phyloP scores from a whole-genome alignment of 345 rosid genomes.

The Anacardium occidentale region DNA sequence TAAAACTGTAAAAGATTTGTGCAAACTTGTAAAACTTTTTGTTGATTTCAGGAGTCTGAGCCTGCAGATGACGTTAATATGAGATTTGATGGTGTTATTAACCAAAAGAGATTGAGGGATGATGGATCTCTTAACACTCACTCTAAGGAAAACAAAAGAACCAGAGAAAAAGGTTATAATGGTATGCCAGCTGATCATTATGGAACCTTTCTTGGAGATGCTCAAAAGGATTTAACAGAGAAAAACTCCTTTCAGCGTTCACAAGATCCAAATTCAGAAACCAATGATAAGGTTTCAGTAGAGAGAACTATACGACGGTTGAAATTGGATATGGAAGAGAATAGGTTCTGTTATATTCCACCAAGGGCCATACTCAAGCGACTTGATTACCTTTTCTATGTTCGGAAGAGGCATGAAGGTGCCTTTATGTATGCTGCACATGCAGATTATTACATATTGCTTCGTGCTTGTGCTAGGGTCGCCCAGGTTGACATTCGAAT shows the following conservation, averaged over 20 bases:
- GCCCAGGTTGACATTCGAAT: constrained; percentile 58
- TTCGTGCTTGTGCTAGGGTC: constrained; percentile 59
- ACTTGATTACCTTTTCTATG: constrained; percentile 59
- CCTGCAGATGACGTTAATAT: too few species aligned
- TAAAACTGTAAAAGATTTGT: neutral
- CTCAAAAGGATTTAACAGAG: too few species aligned
- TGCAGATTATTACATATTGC: constrained; percentile 79
- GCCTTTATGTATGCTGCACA: constrained; percentile 54
- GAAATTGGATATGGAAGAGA: constrained; percentile 66
- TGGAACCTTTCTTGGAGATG: too few species aligned
- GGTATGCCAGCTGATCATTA: too few species aligned
- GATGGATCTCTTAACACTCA: too few species aligned
- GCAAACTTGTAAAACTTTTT: too few species aligned
- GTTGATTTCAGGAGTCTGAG: too few species aligned
- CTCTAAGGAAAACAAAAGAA: too few species aligned
- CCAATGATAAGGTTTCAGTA: constrained; percentile 1
- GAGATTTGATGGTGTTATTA: too few species aligned
- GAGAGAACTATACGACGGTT: constrained; percentile 43
- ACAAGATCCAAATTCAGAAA: constrained; percentile 16
- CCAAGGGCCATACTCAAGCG: constrained; percentile 62
- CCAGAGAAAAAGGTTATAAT: too few species aligned
- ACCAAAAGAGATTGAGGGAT: too few species aligned
- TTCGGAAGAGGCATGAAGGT: constrained; percentile 61
- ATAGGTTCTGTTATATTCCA: constrained; percentile 64
- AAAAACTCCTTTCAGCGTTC: constrained; percentile 22